Evolutionary conservation across 2,329 filamentous ascomycete genomes (phyloP).

Genomic region (Scedosporium dehoogii): DNA sequence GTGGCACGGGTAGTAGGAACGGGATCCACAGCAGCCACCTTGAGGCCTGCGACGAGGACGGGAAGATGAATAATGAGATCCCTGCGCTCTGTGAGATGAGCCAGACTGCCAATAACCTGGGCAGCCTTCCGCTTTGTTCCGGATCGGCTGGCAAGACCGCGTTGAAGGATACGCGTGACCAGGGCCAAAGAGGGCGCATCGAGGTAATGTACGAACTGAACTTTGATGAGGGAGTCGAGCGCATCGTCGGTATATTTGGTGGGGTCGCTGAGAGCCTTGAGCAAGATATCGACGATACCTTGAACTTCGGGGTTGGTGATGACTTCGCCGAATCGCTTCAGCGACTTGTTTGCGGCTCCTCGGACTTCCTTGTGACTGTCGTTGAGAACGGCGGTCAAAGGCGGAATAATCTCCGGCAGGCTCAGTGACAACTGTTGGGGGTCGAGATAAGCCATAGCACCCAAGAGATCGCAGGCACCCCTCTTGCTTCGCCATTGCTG

Average conservation of each 20-base stretch:
- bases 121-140: constrained; percentile 93
- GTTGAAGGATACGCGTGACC: constrained; percentile 89
- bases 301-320: constrained; percentile 98
- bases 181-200: constrained; percentile 92
- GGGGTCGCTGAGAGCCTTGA: constrained; percentile 94
- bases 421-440: constrained; percentile 88
- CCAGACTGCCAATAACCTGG: constrained; percentile 95
- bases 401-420: constrained; percentile 92
- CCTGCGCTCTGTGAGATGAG: constrained; percentile 92
- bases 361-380: constrained; percentile 98
- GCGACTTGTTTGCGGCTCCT: constrained; percentile 80
- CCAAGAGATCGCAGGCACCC: constrained; percentile 90
- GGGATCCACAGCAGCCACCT: constrained; percentile 83
- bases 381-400: constrained; percentile 85
- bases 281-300: constrained; percentile 76
- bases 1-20: constrained; percentile 94
- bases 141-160: constrained; percentile 82
- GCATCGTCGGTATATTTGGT: constrained; percentile 96
- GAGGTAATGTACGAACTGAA: constrained; percentile 98
- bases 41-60: constrained; percentile 82
- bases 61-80: constrained; percentile 86
- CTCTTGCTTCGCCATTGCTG: constrained; percentile 98
- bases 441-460: constrained; percentile 97
- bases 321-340: constrained; percentile 97
- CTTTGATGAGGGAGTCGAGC: constrained; percentile 87